Base-by-base conservation (phyloP, 441 rosid genomes). In the Gossypium lobatum region DNA sequence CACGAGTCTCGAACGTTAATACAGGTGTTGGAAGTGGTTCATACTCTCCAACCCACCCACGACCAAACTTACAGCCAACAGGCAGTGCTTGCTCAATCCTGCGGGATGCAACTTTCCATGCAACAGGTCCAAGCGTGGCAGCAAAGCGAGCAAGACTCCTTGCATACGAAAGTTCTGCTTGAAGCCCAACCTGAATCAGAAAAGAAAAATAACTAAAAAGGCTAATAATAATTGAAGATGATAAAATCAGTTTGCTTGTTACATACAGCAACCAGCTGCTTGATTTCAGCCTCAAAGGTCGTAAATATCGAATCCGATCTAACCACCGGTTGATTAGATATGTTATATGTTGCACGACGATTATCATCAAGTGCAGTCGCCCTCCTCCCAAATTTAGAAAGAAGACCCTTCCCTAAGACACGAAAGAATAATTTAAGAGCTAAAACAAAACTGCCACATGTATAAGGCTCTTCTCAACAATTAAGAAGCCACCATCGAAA, bases 1-100 rank as follows among this genome's bases (percentile, higher is more conserved):
- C 28, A 74, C 82, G 71, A 70, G 77, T 83, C 69, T 87, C 93
- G 55, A 85, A 67, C 80, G 88, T 73, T 75, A 94, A 80, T 61
- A 94, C 88, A 4, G 97, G 92, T 17, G 92, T 87, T 69, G 97
- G 90, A 78, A 89, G 90, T 1, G 97, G 95, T 78, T 95, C 98
- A 55, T 95, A 91, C 74, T 95, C 99, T 76, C 91, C 97, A 54
- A 95, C 97, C 99, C 99, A 93, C n/a, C 99, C 98, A 45, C 88
- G 94, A 26, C 99, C 99, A 81, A 85, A 95, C 86, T 95, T 93
- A 75, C 76, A 83, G n/a, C 88, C 99, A 25, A 86, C 78, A 73
- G 98, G 93, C 69, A 95, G 75, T 70, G 97, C 85, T 81, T 81
- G 89, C 81, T 95, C 92, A 75, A 93, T 58, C 63, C 34, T 23